Evolutionary conservation across 2,329 filamentous ascomycete species (phyloP).

Genomic region (Colletotrichum sidae): DNA sequence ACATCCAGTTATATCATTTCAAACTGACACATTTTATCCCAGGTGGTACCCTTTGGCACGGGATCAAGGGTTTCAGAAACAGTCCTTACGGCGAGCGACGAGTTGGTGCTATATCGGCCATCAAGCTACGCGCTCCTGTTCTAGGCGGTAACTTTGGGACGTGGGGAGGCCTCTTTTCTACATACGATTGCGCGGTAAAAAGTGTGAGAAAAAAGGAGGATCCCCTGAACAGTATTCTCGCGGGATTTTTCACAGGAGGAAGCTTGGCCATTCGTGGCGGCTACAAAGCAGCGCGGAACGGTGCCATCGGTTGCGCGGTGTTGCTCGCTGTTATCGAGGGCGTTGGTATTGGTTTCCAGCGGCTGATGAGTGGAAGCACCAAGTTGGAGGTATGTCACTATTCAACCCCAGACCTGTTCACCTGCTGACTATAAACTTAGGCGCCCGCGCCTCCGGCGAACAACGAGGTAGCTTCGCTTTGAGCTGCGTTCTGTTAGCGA

Average conservation of each 20-base stretch:
- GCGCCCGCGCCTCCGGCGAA: no score
- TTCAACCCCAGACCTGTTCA: no score
- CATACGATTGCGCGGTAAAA: constrained; percentile 97
- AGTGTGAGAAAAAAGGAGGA: constrained; percentile 96
- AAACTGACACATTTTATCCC: no score
- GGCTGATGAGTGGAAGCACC: constrained; percentile 92
- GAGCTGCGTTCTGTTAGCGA: no score
- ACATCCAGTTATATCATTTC: neutral
- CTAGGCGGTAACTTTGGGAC: constrained; percentile 98
- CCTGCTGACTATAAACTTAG: no score
- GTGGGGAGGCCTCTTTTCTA: constrained; percentile 83
- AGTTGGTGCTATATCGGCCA: constrained; percentile 94
- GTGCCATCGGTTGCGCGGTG: constrained; percentile 94
- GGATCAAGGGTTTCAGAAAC: constrained; percentile 93
- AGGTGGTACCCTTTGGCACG: constrained; percentile 89
- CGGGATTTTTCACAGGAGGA: constrained; percentile 96
- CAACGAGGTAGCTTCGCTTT: no score
- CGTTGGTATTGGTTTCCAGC: constrained; percentile 93
- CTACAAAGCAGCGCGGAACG: constrained; percentile 87
- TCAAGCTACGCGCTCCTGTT: constrained; percentile 96
- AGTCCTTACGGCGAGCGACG: constrained; percentile 92
- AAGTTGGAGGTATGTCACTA: constrained; percentile 74
- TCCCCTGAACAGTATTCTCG: constrained; percentile 89
- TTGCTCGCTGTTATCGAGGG: constrained; percentile 87
- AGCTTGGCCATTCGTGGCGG: constrained; percentile 92